Evolutionary conservation across 2,329 filamentous ascomycete species (phyloP).

Genomic region (Orbilia blumenaviensis): DNA sequence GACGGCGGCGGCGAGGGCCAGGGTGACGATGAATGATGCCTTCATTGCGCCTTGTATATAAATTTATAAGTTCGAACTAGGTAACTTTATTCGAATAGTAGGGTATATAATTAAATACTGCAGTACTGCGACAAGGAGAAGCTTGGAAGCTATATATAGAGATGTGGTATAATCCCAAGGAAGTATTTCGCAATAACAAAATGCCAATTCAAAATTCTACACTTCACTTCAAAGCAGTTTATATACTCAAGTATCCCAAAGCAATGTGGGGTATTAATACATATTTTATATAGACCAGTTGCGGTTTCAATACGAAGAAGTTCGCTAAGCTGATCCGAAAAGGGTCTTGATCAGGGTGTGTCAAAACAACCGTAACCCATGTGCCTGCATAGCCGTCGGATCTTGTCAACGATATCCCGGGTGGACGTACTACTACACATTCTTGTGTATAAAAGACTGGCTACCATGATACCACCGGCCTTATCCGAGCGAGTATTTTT

Average conservation of each 20-base stretch:
- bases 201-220: no score
- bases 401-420: no score
- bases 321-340: neutral
- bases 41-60: neutral
- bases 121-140: neutral
- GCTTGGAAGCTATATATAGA: neutral
- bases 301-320: neutral
- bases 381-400: conserved; percentile 23
- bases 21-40: neutral
- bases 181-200: neutral
- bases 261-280: neutral
- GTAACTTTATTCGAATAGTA: neutral
- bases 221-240: neutral
- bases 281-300: neutral
- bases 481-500: no score
- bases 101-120: neutral
- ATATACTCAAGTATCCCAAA: neutral
- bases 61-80: neutral
- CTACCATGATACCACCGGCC: no score
- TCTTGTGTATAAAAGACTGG: no score
- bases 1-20: conserved; percentile 1
- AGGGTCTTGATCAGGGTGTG: neutral
- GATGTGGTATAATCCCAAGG: neutral
- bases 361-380: neutral
- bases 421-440: no score